Conservation (phyloP, 2,329 filamentous ascomycete genomes). For the Chaetomium globosum region DNA sequence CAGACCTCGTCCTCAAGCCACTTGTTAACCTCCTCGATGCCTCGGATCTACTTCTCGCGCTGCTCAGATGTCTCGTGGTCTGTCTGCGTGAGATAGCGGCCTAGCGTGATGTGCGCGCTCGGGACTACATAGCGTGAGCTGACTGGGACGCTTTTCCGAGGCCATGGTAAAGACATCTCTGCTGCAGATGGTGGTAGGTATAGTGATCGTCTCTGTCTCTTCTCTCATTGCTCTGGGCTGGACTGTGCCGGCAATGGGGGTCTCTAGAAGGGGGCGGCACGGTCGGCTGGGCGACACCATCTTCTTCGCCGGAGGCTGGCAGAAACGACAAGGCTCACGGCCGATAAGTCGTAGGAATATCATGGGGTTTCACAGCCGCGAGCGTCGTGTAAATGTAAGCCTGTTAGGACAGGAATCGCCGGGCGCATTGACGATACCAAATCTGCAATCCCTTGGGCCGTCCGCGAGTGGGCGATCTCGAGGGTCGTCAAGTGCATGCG, state of each 20-base stretch:
- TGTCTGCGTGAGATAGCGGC: constrained; percentile 69
- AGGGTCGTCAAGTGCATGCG: constrained; percentile 83
- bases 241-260: constrained; percentile 30
- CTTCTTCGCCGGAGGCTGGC: constrained; percentile 69
- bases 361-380: constrained; percentile 78
- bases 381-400: constrained; percentile 67
- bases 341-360: constrained; percentile 81
- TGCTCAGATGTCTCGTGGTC: constrained; percentile 64
- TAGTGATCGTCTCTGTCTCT: constrained; percentile 57
- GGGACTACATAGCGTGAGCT: constrained; percentile 84
- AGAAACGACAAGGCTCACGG: constrained; percentile 85
- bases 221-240: constrained; percentile 40
- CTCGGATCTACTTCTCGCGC: constrained; percentile 65
- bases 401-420: constrained; percentile 61
- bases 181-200: constrained; percentile 88
- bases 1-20: constrained; percentile 74
- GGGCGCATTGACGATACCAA: constrained; percentile 62
- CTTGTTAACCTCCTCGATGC: constrained; percentile 74
- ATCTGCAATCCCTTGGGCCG: constrained; percentile 65
- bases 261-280: constrained; percentile 43
- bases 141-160: constrained; percentile 61
- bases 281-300: constrained; percentile 48
- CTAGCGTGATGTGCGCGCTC: constrained; percentile 86
- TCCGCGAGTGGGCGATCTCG: constrained; percentile 81
- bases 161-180: constrained; percentile 71